Evolutionary conservation across 345 rosid species (phyloP), one percentile per base, ranked within the genome.

Genomic region (Eucalyptus sideroxylon): DNA sequence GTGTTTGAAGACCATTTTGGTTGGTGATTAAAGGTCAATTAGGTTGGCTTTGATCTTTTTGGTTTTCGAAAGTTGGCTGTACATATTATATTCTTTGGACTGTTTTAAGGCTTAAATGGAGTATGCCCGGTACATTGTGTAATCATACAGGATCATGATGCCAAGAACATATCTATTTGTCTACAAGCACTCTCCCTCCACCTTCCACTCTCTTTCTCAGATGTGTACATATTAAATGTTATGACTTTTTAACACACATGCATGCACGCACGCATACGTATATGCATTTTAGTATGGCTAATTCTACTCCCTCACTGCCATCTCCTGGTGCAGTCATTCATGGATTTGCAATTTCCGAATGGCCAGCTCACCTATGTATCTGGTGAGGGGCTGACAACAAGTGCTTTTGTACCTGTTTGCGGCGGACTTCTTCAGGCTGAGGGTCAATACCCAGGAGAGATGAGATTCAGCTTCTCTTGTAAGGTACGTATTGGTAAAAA

Each of bases 361-460:
- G 99, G 99, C 56, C 98, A 98, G 89, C 88, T 96, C 40, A 97
- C 99, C 6, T 97, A 98, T 89, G 96, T 96, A 85, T 93, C 98
- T 87, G 99, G 99, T 16, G 99, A 98, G 93, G 99, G 99, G 88
- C 89, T 98, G 83, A 96, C 98, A 24, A 96, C 97, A 53, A 98
- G 99, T 92, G 99, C 97, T 90, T 97, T 97, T 91, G 86, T 95
- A 86, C 99, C 99, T 51, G 86, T 98, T 31, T 93, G 94, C 56
- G 99, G 98, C 2, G 98, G 99, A 86, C 97, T 98, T 92, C 98
- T 98, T 91, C 99, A 98, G 95, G 99, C 97, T 6, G 96, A 98
- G 90, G 99, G 99, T 90, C 98, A 95, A 94, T 96, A 95, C 94
- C 99, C 99, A 16, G 99, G 99, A 21, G 99, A 97, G 93, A 98